These are phyloP conservation scores for Bretschneidera sinensis DNA, from an alignment of 345 rosid species.

Conservation along the genomic window DNA sequence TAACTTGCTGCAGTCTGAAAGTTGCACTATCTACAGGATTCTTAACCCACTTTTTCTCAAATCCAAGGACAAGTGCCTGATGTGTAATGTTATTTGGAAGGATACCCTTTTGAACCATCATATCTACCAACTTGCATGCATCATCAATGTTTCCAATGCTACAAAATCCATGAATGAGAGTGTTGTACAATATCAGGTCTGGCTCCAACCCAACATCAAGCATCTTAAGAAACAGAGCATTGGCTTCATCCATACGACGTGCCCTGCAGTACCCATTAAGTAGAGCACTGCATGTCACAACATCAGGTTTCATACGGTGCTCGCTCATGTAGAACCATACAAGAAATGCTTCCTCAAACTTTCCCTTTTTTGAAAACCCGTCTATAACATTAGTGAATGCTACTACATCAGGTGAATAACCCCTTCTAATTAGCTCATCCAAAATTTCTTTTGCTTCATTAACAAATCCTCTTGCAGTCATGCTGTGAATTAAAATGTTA, in stretches of 20 bases:
- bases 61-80: conserved; percentile 36
- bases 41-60: conserved; percentile 25
- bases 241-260: conserved; percentile 37
- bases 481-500: conserved; percentile 44
- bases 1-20: conserved; percentile 30
- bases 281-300: conserved; percentile 46
- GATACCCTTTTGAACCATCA: conserved; percentile 40
- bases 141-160: conserved; percentile 29
- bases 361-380: conserved; percentile 36
- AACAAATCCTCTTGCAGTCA: conserved; percentile 36
- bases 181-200: conserved; percentile 42
- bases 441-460: conserved; percentile 40
- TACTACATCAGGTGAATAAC: conserved; percentile 33
- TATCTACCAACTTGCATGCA: conserved; percentile 36
- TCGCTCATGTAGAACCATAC: conserved; percentile 47
- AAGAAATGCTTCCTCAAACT: conserved; percentile 47
- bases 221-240: conserved; percentile 35
- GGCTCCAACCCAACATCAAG: conserved; percentile 42
- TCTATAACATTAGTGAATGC: conserved; percentile 47
- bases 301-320: conserved; percentile 38
- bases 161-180: conserved; percentile 47
- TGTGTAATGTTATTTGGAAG: conserved; percentile 35
- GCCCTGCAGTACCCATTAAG: conserved; percentile 48
- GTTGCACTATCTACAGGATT: conserved; percentile 37
- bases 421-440: conserved; percentile 40